Evolutionary conservation across 2,329 filamentous ascomycete species (phyloP).

Genomic region (Hypocreales sp.): DNA sequence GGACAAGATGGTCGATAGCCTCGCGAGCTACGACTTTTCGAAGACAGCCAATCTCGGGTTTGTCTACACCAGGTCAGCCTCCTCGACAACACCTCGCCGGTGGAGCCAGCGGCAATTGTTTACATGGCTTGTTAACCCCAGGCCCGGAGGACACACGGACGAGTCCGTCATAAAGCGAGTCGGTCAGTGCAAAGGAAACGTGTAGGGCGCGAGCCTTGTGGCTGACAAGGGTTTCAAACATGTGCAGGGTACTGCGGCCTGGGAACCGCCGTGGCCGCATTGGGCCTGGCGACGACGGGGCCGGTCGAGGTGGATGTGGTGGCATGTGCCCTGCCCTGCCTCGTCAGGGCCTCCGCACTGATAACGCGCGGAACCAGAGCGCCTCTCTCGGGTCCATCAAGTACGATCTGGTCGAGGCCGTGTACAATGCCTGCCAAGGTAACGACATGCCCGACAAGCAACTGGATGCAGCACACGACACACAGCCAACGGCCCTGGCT

Average conservation of each 20-base stretch:
- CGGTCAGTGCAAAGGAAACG: too few species aligned
- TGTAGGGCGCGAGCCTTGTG: too few species aligned
- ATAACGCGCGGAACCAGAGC: constrained; percentile 29
- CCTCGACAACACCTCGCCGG: too few species aligned
- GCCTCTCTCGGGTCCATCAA: constrained; percentile 73
- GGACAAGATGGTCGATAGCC: constrained; percentile 46
- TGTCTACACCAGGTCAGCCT: constrained; percentile 76
- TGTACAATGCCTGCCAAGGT: constrained; percentile 42
- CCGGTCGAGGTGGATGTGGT: constrained; percentile 58
- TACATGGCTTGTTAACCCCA: too few species aligned
- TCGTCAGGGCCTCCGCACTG: background rate
- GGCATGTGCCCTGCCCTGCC: constrained; percentile 24
- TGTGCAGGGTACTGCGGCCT: constrained; percentile 57
- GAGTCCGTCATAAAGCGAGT: constrained; percentile 10
- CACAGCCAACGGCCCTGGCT: too few species aligned
- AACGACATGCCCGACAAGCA: constrained; percentile 5
- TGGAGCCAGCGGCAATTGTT: too few species aligned
- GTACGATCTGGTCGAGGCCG: constrained; percentile 42
- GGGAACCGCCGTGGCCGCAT: constrained; percentile 44
- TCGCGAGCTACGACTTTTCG: constrained; percentile 70
- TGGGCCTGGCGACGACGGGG: constrained; percentile 42
- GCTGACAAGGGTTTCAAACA: constrained; percentile 10
- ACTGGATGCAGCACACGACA: too few species aligned
- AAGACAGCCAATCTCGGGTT: constrained; percentile 60
- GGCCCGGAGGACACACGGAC: constrained; percentile 19